Conservation (phyloP, 306 rosid genomes). For the Pterocarpus macrocarpus region DNA sequence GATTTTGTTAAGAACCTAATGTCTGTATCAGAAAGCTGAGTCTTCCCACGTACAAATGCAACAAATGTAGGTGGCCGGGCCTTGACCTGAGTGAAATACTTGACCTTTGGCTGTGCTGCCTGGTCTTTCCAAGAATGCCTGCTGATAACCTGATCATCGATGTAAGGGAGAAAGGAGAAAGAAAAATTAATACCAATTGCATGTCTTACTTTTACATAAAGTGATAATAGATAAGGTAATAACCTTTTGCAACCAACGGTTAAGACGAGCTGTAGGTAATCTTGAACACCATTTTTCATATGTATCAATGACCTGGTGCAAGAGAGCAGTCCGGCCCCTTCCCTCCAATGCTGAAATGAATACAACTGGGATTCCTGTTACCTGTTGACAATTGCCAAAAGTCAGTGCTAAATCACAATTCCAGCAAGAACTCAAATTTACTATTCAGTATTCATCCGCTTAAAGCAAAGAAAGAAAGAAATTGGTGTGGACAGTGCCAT, state of each 20-base stretch:
- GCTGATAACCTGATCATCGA: constrained; percentile 81
- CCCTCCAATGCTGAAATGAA: constrained; percentile 94
- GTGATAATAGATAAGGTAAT: constrained; percentile 38
- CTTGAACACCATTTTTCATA: constrained; percentile 92
- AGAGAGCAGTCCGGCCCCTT: constrained; percentile 73
- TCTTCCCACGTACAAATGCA: constrained; percentile 87
- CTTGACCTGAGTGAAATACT: constrained; percentile 97
- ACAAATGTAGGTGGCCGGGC: constrained; percentile 95
- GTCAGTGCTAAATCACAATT: constrained; percentile 34
- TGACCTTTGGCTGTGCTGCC: constrained; percentile 86
- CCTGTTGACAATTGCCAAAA: constrained; percentile 59
- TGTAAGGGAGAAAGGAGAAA: background rate
- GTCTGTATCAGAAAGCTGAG: constrained; percentile 74
- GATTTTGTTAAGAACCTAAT: constrained; percentile 82
- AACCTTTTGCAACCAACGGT: constrained; percentile 96
- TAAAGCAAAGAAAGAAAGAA: constrained; percentile 35
- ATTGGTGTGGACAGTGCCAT: constrained; percentile 8
- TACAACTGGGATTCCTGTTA: constrained; percentile 90
- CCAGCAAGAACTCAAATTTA: background rate
- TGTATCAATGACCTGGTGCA: constrained; percentile 75
- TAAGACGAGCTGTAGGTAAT: constrained; percentile 85
- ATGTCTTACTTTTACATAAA: constrained; percentile 13
- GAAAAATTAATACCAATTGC: constrained; percentile 34
- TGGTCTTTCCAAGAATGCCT: constrained; percentile 99
- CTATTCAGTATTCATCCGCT: constrained; percentile 10